phyloP scores from a whole-genome alignment of 345 rosid genomes.

The Psidium guajava region DNA sequence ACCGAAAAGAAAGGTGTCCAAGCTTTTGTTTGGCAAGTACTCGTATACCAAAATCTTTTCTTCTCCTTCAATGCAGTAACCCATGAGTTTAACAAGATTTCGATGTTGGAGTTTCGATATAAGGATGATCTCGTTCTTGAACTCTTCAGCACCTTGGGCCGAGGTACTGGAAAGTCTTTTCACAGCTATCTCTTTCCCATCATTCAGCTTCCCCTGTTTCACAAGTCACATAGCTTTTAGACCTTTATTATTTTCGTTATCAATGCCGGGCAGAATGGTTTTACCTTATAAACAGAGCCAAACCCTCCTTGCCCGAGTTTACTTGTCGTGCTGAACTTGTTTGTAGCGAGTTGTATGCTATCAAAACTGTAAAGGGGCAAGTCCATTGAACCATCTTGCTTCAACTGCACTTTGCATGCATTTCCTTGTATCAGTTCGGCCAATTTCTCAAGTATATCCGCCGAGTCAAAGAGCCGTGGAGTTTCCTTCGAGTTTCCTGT shows the following conservation, averaged over 20 bases:
- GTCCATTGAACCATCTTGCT: background rate
- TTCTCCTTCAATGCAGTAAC: slow-evolving; percentile 46
- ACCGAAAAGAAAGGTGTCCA: slow-evolving; percentile 4
- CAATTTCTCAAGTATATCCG: background rate
- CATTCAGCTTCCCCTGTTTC: slow-evolving; percentile 43
- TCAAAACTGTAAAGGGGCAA: background rate
- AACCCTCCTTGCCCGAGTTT: slow-evolving; percentile 6
- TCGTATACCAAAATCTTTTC: slow-evolving; percentile 48
- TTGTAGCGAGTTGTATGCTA: background rate
- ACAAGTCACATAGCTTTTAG: background rate
- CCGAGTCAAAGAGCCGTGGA: background rate
- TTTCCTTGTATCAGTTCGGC: background rate
- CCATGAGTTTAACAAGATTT: slow-evolving; percentile 48
- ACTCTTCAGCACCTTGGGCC: no score
- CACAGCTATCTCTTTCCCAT: no score
- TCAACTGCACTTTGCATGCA: background rate
- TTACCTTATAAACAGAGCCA: slow-evolving; percentile 4
- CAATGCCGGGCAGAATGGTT: background rate
- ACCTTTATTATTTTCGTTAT: background rate
- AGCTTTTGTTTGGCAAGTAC: background rate
- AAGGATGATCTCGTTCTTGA: no score
- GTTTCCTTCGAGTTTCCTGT: background rate
- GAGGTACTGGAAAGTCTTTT: no score
- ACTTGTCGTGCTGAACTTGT: background rate
- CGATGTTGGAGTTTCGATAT: slow-evolving; percentile 58